phyloP scores from a whole-genome alignment of 2,329 filamentous ascomycete species.

The Apiospora aurea region DNA sequence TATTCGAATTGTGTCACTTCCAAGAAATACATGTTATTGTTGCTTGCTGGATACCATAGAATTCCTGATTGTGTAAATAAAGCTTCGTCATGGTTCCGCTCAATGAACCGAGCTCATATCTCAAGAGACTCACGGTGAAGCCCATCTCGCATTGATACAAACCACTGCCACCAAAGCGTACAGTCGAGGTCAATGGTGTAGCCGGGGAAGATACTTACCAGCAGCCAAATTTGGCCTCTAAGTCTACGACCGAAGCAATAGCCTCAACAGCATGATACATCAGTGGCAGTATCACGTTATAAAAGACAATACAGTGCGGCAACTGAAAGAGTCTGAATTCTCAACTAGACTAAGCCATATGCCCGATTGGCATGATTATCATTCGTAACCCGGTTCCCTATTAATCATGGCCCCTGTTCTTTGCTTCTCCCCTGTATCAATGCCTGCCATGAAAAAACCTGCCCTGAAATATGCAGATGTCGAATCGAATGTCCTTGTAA shows the following conservation, averaged over 20 bases:
- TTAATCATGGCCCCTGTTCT: background rate
- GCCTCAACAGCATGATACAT: background rate
- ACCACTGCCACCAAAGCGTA: too few species aligned
- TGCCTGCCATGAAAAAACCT: background rate
- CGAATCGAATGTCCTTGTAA: background rate
- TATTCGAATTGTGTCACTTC: too few species aligned
- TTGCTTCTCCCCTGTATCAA: background rate
- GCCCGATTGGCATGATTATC: background rate
- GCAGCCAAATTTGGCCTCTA: background rate
- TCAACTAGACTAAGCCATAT: background rate
- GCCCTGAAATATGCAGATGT: constrained; percentile 1
- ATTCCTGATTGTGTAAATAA: background rate
- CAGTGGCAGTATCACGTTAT: background rate
- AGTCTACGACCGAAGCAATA: background rate
- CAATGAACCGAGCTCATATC: too few species aligned
- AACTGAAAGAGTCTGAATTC: background rate
- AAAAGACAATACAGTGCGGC: background rate
- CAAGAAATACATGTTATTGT: too few species aligned
- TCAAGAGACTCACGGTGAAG: too few species aligned
- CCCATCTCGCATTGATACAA: too few species aligned
- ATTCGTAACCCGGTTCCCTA: background rate
- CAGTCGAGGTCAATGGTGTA: too few species aligned
- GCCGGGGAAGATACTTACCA: too few species aligned
- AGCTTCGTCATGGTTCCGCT: too few species aligned
- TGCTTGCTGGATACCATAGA: background rate